Conservation (phyloP, 345 rosid species). For the Salix caprea region DNA sequence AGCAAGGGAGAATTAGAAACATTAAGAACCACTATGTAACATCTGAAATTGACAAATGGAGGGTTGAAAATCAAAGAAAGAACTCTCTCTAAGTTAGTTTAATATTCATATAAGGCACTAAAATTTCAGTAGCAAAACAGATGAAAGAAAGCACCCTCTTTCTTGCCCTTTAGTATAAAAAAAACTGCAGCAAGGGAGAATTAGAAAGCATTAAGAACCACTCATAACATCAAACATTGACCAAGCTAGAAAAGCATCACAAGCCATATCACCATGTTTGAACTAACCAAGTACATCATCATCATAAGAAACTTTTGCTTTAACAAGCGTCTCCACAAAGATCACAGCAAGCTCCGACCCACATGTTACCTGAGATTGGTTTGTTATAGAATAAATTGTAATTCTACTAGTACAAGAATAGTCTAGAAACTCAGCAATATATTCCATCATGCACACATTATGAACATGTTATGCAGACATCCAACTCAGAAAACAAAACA, state of each 20-base stretch:
- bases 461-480: not conserved
- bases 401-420: not conserved
- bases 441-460: not conserved
- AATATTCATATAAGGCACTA: not conserved
- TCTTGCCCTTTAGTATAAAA: no score
- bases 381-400: not conserved
- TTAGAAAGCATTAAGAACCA: not conserved
- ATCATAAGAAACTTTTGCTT: constrained; percentile 63
- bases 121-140: not conserved
- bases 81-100: not conserved
- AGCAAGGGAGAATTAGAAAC: not conserved
- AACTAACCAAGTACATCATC: constrained; percentile 72
- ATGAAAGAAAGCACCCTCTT: no score
- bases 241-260: not conserved
- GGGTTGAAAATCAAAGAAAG: not conserved
- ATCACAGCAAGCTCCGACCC: constrained; percentile 82
- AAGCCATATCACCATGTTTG: constrained; percentile 9
- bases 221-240: not conserved
- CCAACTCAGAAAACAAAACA: not conserved
- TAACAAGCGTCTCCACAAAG: constrained; percentile 70
- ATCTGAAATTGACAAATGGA: not conserved
- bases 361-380: constrained; percentile 63
- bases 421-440: not conserved
- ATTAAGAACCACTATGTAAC: not conserved
- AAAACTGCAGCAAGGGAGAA: not conserved